Evolutionary conservation across 805 yeast species (phyloP).

Genomic region (Nakazawaea anatomiae): DNA sequence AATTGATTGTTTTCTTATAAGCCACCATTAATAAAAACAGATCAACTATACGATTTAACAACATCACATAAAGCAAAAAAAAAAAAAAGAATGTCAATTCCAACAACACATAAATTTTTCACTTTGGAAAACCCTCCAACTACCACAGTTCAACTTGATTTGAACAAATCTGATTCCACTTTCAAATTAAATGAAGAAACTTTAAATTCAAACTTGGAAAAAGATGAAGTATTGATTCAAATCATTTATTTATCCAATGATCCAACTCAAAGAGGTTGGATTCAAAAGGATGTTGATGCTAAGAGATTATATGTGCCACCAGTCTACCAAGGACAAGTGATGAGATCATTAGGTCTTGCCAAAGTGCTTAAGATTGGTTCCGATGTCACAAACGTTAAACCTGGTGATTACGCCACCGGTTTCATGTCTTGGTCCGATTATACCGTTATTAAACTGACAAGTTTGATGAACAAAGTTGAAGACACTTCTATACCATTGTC

Average conservation of each 20-base stretch:
- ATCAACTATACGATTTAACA: background rate
- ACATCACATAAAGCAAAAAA: no score
- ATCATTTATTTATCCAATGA: slow-evolving; percentile 46
- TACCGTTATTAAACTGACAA: slow-evolving; percentile 24
- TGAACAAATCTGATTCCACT: slow-evolving; percentile 13
- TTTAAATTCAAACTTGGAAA: background rate
- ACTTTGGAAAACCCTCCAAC: slow-evolving; percentile 7
- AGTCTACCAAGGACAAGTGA: slow-evolving; percentile 35
- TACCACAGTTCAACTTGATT: slow-evolving; percentile 5
- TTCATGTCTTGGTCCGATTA: slow-evolving; percentile 44
- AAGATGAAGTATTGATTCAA: slow-evolving; percentile 38
- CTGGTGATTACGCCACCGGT: slow-evolving; percentile 39
- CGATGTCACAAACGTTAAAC: slow-evolving; percentile 23
- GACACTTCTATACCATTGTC: slow-evolving; percentile 27
- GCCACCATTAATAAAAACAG: background rate
- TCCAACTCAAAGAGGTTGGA: slow-evolving; percentile 60
- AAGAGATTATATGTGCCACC: slow-evolving; percentile 30
- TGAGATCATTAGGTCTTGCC: slow-evolving; percentile 42
- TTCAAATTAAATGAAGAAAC: slow-evolving; percentile 10
- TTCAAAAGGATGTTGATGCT: slow-evolving; percentile 28
- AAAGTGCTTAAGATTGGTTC: slow-evolving; percentile 43
- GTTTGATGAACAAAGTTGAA: slow-evolving; percentile 26
- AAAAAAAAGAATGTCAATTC: background rate
- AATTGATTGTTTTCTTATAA: no score
- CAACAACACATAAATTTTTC: background rate